Conservation (phyloP, 352 stramenopile genomes). For the Phytophthora ohioensis region DNA sequence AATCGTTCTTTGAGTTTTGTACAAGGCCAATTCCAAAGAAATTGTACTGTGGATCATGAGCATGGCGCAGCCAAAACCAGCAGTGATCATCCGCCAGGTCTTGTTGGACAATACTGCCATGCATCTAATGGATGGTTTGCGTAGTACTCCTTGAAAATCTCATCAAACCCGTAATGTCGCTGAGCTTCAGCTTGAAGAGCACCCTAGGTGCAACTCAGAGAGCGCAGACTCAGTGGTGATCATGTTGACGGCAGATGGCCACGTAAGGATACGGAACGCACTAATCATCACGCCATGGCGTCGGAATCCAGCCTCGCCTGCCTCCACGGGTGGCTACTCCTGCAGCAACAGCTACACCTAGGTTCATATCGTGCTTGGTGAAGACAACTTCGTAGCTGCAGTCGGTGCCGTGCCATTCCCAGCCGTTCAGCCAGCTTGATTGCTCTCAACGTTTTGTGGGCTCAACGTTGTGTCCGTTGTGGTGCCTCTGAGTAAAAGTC, state of each 20-base stretch:
- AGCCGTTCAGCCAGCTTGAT: neutral
- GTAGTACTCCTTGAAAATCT: neutral
- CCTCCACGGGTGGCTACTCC: neutral
- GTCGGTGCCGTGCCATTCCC: no score
- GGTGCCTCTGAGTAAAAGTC: no score
- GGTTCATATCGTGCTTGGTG: neutral
- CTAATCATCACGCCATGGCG: slow-evolving; percentile 1
- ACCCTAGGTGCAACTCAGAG: slow-evolving; percentile 1
- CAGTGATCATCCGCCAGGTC: no score
- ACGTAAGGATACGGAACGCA: slow-evolving; percentile 4
- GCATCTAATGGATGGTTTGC: no score
- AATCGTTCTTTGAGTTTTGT: neutral
- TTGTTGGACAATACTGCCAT: no score
- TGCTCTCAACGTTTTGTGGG: neutral
- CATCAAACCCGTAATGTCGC: neutral
- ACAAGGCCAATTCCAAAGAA: no score
- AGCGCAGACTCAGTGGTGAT: neutral
- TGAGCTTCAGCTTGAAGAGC: neutral
- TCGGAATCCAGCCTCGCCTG: neutral
- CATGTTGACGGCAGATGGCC: neutral
- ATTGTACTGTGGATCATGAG: no score
- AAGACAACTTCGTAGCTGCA: neutral
- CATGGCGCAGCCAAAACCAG: no score
- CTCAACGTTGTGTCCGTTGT: no score
- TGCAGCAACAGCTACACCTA: neutral